Conservation (phyloP, 345 rosid species). For the Kernera saxatilis region DNA sequence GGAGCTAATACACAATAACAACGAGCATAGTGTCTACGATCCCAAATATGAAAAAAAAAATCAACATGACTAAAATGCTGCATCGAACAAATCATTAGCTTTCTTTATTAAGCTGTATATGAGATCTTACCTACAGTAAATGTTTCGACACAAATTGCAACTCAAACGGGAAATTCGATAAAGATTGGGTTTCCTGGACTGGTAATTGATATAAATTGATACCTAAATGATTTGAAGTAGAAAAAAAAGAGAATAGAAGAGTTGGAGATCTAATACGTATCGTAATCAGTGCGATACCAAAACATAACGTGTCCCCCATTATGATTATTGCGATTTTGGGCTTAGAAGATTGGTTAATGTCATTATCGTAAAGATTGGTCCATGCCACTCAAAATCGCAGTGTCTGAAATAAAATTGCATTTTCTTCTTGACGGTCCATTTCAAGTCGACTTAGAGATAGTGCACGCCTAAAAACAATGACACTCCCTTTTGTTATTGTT, state of each 20-base stretch:
- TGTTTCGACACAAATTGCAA: constrained; percentile 6
- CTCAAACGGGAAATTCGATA: background rate
- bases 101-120: background rate
- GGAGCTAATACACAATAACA: background rate
- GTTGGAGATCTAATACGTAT: background rate
- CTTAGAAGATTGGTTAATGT: constrained; percentile 21
- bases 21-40: background rate
- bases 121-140: constrained; percentile 1
- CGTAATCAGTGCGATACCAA: constrained; percentile 15
- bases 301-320: constrained; percentile 12
- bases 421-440: constrained; percentile 23
- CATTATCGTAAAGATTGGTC: constrained; percentile 25
- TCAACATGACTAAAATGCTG: background rate
- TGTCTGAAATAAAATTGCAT: background rate
- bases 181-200: background rate
- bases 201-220: background rate
- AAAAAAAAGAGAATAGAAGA: background rate
- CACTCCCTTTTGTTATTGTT: background rate
- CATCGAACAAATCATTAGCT: background rate
- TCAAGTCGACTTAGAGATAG: constrained; percentile 27
- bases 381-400: constrained; percentile 23
- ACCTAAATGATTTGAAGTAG: background rate
- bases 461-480: constrained; percentile 28
- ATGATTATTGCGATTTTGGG: constrained; percentile 2
- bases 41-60: background rate